Evolutionary conservation across 495 filamentous ascomycete genomes (phyloP).

Genomic region (Penicillium longicatenatum): DNA sequence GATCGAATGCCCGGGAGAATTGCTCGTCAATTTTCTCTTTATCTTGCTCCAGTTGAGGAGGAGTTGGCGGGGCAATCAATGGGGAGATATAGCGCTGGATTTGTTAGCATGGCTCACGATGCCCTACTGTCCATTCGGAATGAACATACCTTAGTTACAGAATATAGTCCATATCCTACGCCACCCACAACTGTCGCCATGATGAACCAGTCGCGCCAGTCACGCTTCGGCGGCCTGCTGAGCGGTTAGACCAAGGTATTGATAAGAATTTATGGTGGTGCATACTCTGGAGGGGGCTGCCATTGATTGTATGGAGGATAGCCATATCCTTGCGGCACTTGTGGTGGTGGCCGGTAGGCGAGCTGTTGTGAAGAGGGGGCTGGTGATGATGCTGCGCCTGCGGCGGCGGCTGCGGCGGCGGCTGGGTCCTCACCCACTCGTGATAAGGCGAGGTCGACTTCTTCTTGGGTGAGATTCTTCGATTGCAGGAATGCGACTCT

Average conservation of each 20-base stretch:
- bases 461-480: conserved; percentile 95
- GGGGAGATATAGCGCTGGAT: conserved; percentile 82
- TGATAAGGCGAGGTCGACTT: conserved; percentile 82
- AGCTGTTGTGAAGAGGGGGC: conserved; percentile 54
- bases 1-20: conserved; percentile 85
- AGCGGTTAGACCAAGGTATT: conserved; percentile 15
- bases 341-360: conserved; percentile 52
- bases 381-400: conserved; percentile 36
- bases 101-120: conserved; percentile 12
- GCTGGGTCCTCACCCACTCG: conserved; percentile 64
- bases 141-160: conserved; percentile 69
- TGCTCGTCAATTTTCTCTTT: conserved; percentile 89
- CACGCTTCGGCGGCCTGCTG: conserved; percentile 64
- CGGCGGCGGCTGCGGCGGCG: conserved; percentile 38
- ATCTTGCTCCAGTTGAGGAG: conserved; percentile 88
- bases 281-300: conserved; percentile 66
- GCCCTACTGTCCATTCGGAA: neutral
- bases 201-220: conserved; percentile 99
- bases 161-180: conserved; percentile 83
- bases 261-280: conserved; percentile 2
- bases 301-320: conserved; percentile 69
- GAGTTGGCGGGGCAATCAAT: conserved; percentile 89
- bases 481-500: conserved; percentile 90
- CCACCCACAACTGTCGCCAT: conserved; percentile 91
- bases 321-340: conserved; percentile 67